Evolutionary conservation across 2,329 filamentous ascomycete genomes (phyloP).

Genomic region (Corniculantispora saksenae): DNA sequence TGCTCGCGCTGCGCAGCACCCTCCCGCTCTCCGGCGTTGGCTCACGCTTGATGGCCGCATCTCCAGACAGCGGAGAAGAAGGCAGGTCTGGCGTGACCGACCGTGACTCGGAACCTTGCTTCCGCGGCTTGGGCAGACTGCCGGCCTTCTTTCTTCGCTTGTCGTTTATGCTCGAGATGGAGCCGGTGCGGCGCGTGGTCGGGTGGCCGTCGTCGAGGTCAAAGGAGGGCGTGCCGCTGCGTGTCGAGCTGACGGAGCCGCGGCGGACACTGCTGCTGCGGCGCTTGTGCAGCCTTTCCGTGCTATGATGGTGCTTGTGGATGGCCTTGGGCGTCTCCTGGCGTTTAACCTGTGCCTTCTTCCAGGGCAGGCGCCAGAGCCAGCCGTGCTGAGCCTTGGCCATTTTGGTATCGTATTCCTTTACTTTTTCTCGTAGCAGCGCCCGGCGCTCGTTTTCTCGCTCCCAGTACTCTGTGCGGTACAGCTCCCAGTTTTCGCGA

Average conservation of each 20-base stretch:
- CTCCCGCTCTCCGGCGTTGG: slow-evolving; percentile 25
- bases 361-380: slow-evolving; percentile 86
- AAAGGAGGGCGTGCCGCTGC: slow-evolving; percentile 50
- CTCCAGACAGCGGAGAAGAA: slow-evolving; percentile 55
- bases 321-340: slow-evolving; percentile 40
- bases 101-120: slow-evolving; percentile 48
- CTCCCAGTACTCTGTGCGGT: slow-evolving; percentile 94
- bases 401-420: slow-evolving; percentile 66
- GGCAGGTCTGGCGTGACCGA: slow-evolving; percentile 57
- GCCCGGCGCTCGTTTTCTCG: slow-evolving; percentile 88
- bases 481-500: slow-evolving; percentile 95
- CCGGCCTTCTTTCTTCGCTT: slow-evolving; percentile 54
- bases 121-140: slow-evolving; percentile 44
- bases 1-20: slow-evolving; percentile 17
- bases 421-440: slow-evolving; percentile 68
- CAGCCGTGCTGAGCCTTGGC: slow-evolving; percentile 69
- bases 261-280: slow-evolving; percentile 56
- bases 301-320: slow-evolving; percentile 41
- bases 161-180: slow-evolving; percentile 48
- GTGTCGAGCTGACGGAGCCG: slow-evolving; percentile 52
- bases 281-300: slow-evolving; percentile 49
- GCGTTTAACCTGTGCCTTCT: slow-evolving; percentile 34
- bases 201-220: slow-evolving; percentile 47
- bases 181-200: slow-evolving; percentile 47
- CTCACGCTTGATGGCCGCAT: slow-evolving; percentile 40